phyloP scores from a whole-genome alignment of 2,329 filamentous ascomycete species.

The Aureobasidium leucospermi region DNA sequence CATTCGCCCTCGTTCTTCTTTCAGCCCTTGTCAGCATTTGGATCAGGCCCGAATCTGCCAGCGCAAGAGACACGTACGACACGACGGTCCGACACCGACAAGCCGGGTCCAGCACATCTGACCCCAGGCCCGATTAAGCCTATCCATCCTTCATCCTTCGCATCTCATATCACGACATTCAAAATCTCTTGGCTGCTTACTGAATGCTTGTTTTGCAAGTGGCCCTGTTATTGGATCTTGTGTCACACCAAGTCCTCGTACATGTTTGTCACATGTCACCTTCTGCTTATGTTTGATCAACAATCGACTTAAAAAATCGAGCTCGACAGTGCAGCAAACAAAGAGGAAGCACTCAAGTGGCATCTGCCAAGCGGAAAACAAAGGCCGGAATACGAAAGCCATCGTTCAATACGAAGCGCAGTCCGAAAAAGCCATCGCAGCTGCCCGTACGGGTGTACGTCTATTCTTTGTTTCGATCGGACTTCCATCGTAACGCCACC shows the following conservation, averaged over 20 bases:
- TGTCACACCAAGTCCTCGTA: background rate
- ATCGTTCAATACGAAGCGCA: too few relatives aligned
- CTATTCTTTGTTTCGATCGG: too few relatives aligned
- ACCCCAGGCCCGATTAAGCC: background rate
- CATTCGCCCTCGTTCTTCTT: background rate
- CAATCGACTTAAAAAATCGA: background rate
- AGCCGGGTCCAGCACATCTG: background rate
- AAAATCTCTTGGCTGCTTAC: background rate
- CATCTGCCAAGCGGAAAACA: background rate
- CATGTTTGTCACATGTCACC: background rate
- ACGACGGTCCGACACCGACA: too few relatives aligned
- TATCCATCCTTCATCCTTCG: background rate
- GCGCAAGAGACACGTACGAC: background rate
- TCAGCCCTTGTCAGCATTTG: background rate
- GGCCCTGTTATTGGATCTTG: background rate
- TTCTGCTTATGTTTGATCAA: background rate
- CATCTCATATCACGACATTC: background rate
- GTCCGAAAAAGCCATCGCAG: too few relatives aligned
- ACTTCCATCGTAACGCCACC: too few relatives aligned
- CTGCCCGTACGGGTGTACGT: too few relatives aligned
- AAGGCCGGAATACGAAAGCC: background rate
- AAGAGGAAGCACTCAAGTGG: background rate
- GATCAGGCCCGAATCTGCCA: background rate
- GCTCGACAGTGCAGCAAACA: too few relatives aligned
- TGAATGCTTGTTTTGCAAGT: background rate